Evolutionary conservation across 306 rosid species (phyloP).

Genomic region (Carpinus fangiana): DNA sequence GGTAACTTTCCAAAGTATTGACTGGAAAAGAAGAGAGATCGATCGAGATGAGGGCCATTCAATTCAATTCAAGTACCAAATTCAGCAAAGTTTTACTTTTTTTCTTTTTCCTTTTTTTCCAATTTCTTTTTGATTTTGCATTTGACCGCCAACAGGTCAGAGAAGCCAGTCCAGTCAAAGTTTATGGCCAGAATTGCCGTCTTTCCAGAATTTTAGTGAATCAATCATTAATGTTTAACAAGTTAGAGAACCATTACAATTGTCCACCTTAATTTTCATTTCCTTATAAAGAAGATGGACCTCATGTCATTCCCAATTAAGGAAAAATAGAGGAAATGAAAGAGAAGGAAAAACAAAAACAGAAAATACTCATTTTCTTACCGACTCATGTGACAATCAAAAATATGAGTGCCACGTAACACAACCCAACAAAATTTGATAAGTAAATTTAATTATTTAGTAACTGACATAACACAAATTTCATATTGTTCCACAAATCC

Average conservation of each 20-base stretch:
- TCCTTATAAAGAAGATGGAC: background rate
- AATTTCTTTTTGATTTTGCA: background rate
- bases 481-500: too few relatives aligned
- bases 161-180: constrained; percentile 7
- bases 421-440: too few relatives aligned
- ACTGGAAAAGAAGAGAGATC: background rate
- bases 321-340: background rate
- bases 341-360: background rate
- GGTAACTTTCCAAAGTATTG: background rate
- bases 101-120: too few relatives aligned
- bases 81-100: too few relatives aligned
- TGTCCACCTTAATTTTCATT: background rate
- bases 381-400: too few relatives aligned
- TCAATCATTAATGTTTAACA: too few relatives aligned
- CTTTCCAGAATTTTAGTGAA: constrained; percentile 1
- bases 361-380: background rate
- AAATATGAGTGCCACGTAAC: too few relatives aligned
- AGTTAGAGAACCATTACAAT: too few relatives aligned
- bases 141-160: constrained; percentile 12
- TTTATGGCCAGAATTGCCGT: constrained; percentile 32
- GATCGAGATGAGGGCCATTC: background rate
- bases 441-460: too few relatives aligned
- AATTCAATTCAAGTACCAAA: background rate
- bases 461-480: too few relatives aligned
- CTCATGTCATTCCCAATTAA: background rate